Conservation (phyloP, 2,329 filamentous ascomycete species). For the Monilinia fructicola region DNA sequence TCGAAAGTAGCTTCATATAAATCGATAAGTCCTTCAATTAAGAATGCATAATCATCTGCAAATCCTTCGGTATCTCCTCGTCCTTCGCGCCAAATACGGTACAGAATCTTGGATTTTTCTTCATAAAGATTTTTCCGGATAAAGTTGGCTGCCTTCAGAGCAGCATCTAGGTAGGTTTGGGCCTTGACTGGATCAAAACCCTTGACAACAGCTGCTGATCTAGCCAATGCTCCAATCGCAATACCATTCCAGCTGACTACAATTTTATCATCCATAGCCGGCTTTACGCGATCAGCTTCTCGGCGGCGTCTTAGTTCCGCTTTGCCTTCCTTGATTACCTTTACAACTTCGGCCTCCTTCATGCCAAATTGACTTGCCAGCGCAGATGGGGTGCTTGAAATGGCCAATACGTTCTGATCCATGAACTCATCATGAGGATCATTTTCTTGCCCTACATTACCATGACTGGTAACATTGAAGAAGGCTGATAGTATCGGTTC, state of each 20-base stretch:
- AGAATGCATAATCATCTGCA: constrained; percentile 91
- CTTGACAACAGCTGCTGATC: constrained; percentile 68
- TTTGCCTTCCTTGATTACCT: constrained; percentile 66
- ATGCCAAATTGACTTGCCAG: constrained; percentile 75
- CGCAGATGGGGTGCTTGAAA: constrained; percentile 65
- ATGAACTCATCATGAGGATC: constrained; percentile 94
- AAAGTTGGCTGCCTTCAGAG: constrained; percentile 68
- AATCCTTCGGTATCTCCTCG: constrained; percentile 69
- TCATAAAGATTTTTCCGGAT: constrained; percentile 75
- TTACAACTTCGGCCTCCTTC: constrained; percentile 64
- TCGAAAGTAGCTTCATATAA: constrained; percentile 83
- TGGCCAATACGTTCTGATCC: constrained; percentile 83
- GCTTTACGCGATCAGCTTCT: constrained; percentile 71
- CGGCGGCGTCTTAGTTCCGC: constrained; percentile 69
- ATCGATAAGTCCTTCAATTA: constrained; percentile 78
- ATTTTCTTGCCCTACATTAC: constrained; percentile 78
- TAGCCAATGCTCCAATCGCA: constrained; percentile 78
- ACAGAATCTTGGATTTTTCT: constrained; percentile 58
- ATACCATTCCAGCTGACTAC: constrained; percentile 87
- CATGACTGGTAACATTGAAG: constrained; percentile 80
- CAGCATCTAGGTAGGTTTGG: constrained; percentile 61
- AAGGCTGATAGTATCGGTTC: constrained; percentile 76
- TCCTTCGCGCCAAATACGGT: constrained; percentile 70
- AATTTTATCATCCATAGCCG: constrained; percentile 83
- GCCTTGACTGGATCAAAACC: constrained; percentile 58